Evolutionary conservation across 257 asterid genomes (phyloP).

Genomic region (Solanum clarkiae): DNA sequence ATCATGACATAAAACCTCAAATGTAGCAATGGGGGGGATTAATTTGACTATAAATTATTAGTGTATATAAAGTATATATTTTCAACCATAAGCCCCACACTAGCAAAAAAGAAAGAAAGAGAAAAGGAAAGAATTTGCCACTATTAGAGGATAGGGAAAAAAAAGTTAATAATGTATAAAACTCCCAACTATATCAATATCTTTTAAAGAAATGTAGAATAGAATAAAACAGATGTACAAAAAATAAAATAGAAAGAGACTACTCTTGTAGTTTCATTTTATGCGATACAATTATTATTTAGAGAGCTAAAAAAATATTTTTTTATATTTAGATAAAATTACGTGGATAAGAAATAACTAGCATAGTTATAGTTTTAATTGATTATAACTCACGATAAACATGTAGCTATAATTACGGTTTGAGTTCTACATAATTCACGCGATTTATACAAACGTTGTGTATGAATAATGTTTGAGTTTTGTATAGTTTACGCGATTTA

Average conservation of each 20-base stretch:
- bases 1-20: background rate
- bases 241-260: background rate
- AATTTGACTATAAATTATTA: background rate
- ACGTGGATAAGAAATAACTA: no score
- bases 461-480: no score
- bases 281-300: background rate
- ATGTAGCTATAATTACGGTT: no score
- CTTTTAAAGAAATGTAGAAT: background rate
- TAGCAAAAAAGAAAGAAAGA: background rate
- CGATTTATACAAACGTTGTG: no score
- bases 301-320: background rate
- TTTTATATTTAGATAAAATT: no score
- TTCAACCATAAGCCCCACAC: background rate
- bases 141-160: background rate
- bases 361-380: no score
- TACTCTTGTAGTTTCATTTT: background rate
- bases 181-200: background rate
- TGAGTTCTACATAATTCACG: no score
- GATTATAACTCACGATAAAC: no score
- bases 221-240: background rate
- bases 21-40: background rate
- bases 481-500: no score
- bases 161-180: background rate
- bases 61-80: background rate
- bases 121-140: background rate